Conservation (phyloP, 2,329 filamentous ascomycete species). For the Bertia moriformis region DNA sequence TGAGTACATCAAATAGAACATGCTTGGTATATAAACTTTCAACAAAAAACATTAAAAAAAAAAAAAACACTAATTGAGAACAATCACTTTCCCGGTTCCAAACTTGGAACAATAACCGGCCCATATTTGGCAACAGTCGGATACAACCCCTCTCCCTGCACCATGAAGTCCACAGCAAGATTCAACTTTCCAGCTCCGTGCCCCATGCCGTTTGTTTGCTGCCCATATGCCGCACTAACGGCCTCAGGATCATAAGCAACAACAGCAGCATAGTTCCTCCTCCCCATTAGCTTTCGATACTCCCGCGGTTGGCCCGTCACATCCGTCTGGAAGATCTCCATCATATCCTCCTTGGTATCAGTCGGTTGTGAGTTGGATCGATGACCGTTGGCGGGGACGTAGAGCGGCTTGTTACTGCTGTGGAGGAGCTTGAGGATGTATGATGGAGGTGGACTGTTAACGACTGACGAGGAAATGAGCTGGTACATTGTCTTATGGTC, state of each 20-base stretch:
- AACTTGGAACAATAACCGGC: background rate
- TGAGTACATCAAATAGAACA: no score
- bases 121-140: background rate
- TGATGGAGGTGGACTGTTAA: conserved; percentile 69
- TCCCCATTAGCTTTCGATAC: conserved; percentile 80
- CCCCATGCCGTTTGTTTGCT: conserved; percentile 13
- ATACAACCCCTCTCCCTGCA: conserved; percentile 63
- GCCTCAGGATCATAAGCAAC: conserved; percentile 88
- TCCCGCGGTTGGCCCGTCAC: conserved; percentile 72
- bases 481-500: conserved; percentile 99
- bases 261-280: conserved; percentile 82
- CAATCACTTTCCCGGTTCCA: background rate
- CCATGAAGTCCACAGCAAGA: conserved; percentile 88
- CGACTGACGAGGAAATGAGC: conserved; percentile 81
- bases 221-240: conserved; percentile 28
- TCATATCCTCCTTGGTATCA: conserved; percentile 99
- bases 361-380: conserved; percentile 53
- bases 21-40: no score
- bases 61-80: no score
- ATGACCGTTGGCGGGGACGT: conserved; percentile 77
- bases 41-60: no score
- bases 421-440: conserved; percentile 93
- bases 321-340: conserved; percentile 96
- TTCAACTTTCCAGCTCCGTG: conserved; percentile 50
- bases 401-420: conserved; percentile 71